Evolutionary conservation across 2,329 filamentous ascomycete species (phyloP).

Genomic region (Aureobasidium sp.): DNA sequence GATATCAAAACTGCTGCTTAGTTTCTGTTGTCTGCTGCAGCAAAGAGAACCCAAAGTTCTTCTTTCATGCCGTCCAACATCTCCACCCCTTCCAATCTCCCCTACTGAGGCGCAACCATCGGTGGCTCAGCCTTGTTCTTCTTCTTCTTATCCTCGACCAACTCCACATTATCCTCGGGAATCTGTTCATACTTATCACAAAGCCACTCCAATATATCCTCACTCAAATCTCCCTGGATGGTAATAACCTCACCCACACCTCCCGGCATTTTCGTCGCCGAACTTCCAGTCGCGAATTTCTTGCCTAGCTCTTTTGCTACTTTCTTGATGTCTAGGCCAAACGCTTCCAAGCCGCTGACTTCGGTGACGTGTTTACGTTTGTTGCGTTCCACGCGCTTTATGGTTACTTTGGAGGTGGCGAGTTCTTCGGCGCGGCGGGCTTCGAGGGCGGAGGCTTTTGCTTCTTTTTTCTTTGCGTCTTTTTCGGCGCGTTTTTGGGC

Average conservation of each 20-base stretch:
- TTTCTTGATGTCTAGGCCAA: constrained; percentile 91
- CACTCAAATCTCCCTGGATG: constrained; percentile 92
- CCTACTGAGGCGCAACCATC: background rate
- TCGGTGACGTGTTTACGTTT: constrained; percentile 96
- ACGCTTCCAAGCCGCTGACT: constrained; percentile 81
- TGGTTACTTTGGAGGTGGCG: constrained; percentile 71
- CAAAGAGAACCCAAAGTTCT: no score
- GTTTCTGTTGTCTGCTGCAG: no score
- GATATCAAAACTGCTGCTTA: no score
- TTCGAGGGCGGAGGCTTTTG: constrained; percentile 83
- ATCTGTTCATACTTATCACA: constrained; percentile 82
- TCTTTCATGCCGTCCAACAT: no score
- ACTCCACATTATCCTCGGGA: constrained; percentile 89
- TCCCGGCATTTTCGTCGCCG: constrained; percentile 75
- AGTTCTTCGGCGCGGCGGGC: constrained; percentile 74
- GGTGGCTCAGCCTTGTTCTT: constrained; percentile 37
- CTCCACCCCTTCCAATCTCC: background rate
- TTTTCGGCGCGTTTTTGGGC: constrained; percentile 93
- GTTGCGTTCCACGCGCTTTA: constrained; percentile 96
- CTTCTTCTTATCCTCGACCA: constrained; percentile 94
- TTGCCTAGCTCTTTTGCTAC: constrained; percentile 88
- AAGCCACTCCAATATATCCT: constrained; percentile 88
- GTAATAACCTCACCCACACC: constrained; percentile 79
- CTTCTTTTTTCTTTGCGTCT: constrained; percentile 93
- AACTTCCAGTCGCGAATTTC: constrained; percentile 93